phyloP scores from a whole-genome alignment of 306 rosid genomes.

The Arachis hypogaea region DNA sequence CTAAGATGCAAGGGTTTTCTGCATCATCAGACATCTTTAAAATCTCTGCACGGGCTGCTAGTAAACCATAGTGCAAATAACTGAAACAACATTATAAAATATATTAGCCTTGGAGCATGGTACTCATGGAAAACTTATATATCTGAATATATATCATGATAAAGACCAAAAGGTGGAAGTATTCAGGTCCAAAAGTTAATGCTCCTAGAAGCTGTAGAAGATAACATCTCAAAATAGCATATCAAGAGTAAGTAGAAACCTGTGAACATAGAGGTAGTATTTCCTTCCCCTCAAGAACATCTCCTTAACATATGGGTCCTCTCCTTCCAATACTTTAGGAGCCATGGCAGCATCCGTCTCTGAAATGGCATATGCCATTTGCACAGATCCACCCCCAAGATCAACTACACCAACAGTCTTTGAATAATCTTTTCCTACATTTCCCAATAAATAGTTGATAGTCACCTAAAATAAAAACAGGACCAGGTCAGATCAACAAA shows the following conservation, averaged over 20 bases:
- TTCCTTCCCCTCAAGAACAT: conserved; percentile 83
- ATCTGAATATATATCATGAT: conserved; percentile 22
- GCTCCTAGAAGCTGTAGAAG: conserved; percentile 10
- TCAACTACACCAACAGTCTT: conserved; percentile 96
- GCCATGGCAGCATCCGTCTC: conserved; percentile 75
- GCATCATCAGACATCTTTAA: conserved; percentile 69
- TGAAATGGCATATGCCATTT: conserved; percentile 98
- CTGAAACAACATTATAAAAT: conserved; percentile 50
- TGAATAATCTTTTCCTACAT: conserved; percentile 79
- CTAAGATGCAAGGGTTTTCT: conserved; percentile 79
- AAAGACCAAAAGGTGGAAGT: conserved; percentile 25
- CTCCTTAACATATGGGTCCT: conserved; percentile 68
- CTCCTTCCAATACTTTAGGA: conserved; percentile 63
- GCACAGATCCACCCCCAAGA: conserved; percentile 99
- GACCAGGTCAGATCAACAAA: conserved; percentile 38
- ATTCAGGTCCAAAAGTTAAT: conserved; percentile 17
- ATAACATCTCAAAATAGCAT: conserved; percentile 29
- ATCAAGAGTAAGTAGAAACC: conserved; percentile 56
- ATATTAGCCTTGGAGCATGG: conserved; percentile 34
- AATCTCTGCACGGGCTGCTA: conserved; percentile 97
- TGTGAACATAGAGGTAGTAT: conserved; percentile 93
- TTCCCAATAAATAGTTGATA: conserved; percentile 87
- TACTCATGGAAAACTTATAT: neutral
- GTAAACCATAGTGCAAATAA: conserved; percentile 91
- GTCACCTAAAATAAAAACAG: conserved; percentile 69